phyloP scores from a whole-genome alignment of 2,329 filamentous ascomycete species.

The Lachnellula occidentalis region DNA sequence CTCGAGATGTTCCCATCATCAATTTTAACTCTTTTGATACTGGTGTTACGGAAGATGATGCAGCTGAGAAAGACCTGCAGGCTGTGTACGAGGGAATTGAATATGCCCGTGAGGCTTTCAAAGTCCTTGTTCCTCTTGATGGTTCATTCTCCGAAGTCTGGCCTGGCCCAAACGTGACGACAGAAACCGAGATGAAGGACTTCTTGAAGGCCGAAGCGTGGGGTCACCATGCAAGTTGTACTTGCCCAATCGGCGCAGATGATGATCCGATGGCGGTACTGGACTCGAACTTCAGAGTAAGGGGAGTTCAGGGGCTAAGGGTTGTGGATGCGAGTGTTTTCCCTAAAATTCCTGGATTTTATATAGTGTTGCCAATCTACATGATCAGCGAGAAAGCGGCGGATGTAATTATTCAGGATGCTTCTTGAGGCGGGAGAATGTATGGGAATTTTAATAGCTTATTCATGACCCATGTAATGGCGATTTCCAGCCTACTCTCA shows the following conservation, averaged over 20 bases:
- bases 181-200: constrained; percentile 40
- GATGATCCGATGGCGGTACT: constrained; percentile 41
- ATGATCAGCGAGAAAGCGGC: constrained; percentile 55
- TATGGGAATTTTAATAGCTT: no score
- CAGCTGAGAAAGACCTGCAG: constrained; percentile 14
- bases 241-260: constrained; percentile 42
- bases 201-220: constrained; percentile 46
- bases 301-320: constrained; percentile 34
- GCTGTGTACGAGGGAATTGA: constrained; percentile 17
- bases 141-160: constrained; percentile 38
- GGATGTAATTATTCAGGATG: constrained; percentile 17
- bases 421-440: neutral
- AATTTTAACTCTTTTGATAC: constrained; percentile 55
- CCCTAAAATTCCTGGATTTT: constrained; percentile 46
- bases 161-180: constrained; percentile 36
- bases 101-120: constrained; percentile 31
- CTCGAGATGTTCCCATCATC: constrained; percentile 58
- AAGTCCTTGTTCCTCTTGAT: constrained; percentile 36
- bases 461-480: no score
- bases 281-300: constrained; percentile 33
- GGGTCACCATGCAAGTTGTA: constrained; percentile 33
- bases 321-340: constrained; percentile 58
- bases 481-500: no score
- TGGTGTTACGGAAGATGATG: constrained; percentile 28
- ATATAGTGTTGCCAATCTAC: constrained; percentile 46